phyloP scores from a whole-genome alignment of 305 asterid species.

The Caryopteris hybrid region DNA sequence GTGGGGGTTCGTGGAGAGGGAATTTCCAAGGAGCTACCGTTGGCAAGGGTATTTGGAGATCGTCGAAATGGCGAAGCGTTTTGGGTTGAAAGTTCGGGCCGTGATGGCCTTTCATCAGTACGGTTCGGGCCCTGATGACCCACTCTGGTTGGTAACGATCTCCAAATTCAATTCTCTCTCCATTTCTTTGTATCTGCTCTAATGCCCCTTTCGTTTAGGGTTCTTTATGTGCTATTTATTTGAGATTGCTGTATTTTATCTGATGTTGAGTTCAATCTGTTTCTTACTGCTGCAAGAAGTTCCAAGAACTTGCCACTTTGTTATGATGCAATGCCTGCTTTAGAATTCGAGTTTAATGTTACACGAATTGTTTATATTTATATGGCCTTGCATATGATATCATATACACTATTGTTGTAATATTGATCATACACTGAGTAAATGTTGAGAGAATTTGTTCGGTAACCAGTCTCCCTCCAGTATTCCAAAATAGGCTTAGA shows the following conservation, averaged over 20 bases:
- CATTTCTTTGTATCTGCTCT: background rate
- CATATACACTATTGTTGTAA: background rate
- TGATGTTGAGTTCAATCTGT: background rate
- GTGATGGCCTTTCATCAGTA: constrained; percentile 78
- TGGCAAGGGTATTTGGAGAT: constrained; percentile 80
- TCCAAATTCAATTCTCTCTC: constrained; percentile 8
- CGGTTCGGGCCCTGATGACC: constrained; percentile 58
- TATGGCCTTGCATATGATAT: background rate
- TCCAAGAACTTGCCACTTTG: background rate
- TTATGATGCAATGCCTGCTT: constrained; percentile 1
- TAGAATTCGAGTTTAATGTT: background rate
- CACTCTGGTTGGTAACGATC: constrained; percentile 57
- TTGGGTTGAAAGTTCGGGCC: constrained; percentile 68
- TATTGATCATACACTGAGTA: no score
- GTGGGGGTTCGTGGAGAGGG: constrained; percentile 92
- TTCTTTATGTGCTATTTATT: background rate
- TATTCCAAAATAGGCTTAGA: no score
- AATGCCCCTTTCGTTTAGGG: background rate
- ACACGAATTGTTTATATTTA: background rate
- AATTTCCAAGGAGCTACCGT: constrained; percentile 45
- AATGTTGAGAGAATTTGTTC: no score
- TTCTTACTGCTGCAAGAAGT: background rate
- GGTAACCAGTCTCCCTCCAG: no score
- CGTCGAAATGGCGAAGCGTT: constrained; percentile 48
- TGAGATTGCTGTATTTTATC: background rate